These are phyloP conservation scores for Chionographis japonica DNA, from an alignment of 106 monocot genomes.

Conservation along the genomic window DNA sequence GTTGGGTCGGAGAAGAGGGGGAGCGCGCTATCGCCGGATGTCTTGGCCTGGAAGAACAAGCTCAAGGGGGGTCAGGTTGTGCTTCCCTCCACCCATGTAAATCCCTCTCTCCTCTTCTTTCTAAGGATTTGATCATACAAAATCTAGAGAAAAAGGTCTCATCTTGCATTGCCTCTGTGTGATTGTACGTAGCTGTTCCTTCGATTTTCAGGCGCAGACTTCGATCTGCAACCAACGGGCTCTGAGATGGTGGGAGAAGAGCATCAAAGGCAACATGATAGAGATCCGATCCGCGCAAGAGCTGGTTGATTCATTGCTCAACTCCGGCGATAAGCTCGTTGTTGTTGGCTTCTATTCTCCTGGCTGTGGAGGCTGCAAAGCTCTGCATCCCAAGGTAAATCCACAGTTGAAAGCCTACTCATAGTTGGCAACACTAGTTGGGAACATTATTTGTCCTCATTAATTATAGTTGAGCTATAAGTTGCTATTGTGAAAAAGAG, in stretches of 20 bases:
- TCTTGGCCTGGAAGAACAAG: constrained; percentile 11
- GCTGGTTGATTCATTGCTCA: constrained; percentile 30
- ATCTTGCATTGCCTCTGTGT: background rate
- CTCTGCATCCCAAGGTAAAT: constrained; percentile 66
- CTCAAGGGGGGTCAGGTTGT: constrained; percentile 16
- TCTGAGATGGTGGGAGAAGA: constrained; percentile 53
- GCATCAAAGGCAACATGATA: constrained; percentile 25
- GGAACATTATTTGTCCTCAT: too few species aligned
- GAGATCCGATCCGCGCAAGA: constrained; percentile 44
- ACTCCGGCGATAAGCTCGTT: constrained; percentile 48
- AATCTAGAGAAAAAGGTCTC: background rate
- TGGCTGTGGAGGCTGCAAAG: constrained; percentile 54
- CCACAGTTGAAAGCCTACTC: too few species aligned
- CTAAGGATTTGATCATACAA: background rate
- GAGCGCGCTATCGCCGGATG: background rate
- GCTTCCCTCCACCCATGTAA: constrained; percentile 18
- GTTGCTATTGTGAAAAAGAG: too few species aligned
- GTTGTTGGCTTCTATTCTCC: constrained; percentile 59
- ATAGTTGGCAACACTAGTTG: too few species aligned
- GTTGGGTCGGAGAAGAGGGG: constrained; percentile 2
- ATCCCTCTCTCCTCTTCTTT: background rate
- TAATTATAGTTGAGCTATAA: too few species aligned
- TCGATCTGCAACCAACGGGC: constrained; percentile 10
- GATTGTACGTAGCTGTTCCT: background rate
- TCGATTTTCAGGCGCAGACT: background rate